These are phyloP conservation scores for Apiotrichum brassicae DNA, from an alignment of 1,284 basidiomycete species.

Conservation along the genomic window DNA sequence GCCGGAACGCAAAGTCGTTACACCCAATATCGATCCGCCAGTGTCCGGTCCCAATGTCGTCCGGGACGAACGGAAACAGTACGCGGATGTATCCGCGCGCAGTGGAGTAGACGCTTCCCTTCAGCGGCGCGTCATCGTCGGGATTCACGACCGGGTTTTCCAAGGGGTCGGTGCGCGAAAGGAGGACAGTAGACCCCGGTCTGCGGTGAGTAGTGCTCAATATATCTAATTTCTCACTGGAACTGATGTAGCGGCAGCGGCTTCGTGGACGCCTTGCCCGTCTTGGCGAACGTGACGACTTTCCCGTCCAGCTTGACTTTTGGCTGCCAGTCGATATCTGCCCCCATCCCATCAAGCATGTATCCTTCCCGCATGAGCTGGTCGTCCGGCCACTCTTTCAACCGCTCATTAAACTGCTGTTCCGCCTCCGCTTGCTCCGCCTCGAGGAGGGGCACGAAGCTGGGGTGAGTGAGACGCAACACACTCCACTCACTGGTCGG, in stretches of 20 bases:
- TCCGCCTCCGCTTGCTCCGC: conserved; percentile 63
- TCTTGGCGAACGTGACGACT: conserved; percentile 52
- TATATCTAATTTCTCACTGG: not conserved
- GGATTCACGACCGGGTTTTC: conserved; percentile 28
- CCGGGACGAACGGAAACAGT: conserved; percentile 52
- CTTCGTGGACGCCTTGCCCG: conserved; percentile 54
- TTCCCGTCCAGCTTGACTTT: conserved; percentile 11
- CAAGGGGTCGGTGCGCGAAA: conserved; percentile 58
- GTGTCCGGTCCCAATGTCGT: conserved; percentile 47
- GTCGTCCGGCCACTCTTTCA: conserved; percentile 59
- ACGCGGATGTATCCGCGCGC: conserved; percentile 52
- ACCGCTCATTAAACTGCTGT: conserved; percentile 53
- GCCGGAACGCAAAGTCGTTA: conserved; percentile 60
- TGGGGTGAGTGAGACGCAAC: conserved; percentile 30
- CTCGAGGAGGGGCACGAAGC: conserved; percentile 59
- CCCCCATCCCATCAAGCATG: conserved; percentile 58
- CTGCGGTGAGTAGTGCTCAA: not conserved
- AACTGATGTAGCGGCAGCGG: conserved; percentile 21
- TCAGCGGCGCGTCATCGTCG: conserved; percentile 49
- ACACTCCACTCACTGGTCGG: conserved; percentile 24
- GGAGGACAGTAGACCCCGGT: conserved; percentile 59
- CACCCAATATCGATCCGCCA: conserved; percentile 72
- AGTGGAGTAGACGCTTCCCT: conserved; percentile 55
- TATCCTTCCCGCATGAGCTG: conserved; percentile 62
- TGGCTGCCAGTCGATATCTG: conserved; percentile 10